Conservation (phyloP, 2,329 filamentous ascomycete species). For the Clarireedia monteithiana region DNA sequence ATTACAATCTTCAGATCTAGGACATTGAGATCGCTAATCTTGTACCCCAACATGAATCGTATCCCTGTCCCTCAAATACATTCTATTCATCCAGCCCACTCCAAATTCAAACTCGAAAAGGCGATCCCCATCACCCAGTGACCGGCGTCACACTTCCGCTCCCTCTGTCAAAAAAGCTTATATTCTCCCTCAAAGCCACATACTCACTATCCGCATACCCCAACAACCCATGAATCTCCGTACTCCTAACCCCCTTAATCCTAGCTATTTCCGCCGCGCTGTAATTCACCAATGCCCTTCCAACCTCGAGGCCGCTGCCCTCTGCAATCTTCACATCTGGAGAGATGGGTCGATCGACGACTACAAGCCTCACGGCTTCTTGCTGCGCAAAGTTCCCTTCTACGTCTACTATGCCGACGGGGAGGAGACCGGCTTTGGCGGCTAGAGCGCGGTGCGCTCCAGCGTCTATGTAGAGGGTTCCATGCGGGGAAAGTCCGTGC, state of each 20-base stretch:
- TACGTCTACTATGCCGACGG: conserved; percentile 84
- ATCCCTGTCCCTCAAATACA: neutral
- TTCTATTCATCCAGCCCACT: neutral
- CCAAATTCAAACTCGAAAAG: neutral
- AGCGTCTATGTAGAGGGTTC: conserved; percentile 86
- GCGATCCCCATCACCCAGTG: neutral
- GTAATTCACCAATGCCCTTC: conserved; percentile 87
- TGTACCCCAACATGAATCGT: no score
- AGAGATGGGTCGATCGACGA: conserved; percentile 52
- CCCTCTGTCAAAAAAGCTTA: conserved; percentile 51
- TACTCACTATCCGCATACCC: conserved; percentile 96
- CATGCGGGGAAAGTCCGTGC: conserved; percentile 83
- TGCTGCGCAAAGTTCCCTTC: conserved; percentile 85
- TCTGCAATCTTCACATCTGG: conserved; percentile 41
- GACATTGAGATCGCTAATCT: no score
- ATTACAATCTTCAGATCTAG: no score
- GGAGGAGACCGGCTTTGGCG: conserved; percentile 79
- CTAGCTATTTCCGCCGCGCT: conserved; percentile 73
- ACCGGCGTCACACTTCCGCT: conserved; percentile 20
- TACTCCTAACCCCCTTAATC: conserved; percentile 79
- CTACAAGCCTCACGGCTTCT: conserved; percentile 81
- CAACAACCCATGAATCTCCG: conserved; percentile 69
- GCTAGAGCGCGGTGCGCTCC: conserved; percentile 75
- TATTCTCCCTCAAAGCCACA: conserved; percentile 79
- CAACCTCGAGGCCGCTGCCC: conserved; percentile 61